Evolutionary conservation across 2,329 filamentous ascomycete species (phyloP).

Genomic region (Lasiodiplodia sp.): DNA sequence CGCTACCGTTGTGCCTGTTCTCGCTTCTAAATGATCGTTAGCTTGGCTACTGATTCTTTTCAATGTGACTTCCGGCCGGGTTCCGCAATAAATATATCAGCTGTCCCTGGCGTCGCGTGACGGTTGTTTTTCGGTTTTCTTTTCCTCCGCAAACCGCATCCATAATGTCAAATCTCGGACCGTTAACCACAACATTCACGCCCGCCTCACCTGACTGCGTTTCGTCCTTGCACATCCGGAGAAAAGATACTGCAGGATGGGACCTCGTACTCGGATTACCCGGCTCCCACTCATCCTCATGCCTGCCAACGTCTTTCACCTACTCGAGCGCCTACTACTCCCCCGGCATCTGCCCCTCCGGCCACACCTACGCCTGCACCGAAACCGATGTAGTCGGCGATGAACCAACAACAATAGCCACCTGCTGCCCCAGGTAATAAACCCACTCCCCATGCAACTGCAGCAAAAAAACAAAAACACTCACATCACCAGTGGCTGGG

Average conservation of each 20-base stretch:
- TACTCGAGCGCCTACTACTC: background rate
- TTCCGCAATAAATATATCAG: too few relatives aligned
- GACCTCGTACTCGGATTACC: background rate
- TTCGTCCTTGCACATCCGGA: background rate
- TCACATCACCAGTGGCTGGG: too few relatives aligned
- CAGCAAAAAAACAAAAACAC: too few relatives aligned
- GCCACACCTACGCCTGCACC: background rate
- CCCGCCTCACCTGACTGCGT: background rate
- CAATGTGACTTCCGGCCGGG: too few relatives aligned
- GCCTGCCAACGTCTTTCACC: background rate
- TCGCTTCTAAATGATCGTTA: too few relatives aligned
- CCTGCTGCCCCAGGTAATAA: slow-evolving; percentile 5
- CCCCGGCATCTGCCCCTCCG: background rate
- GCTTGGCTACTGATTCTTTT: too few relatives aligned
- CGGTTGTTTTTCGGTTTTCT: too few relatives aligned
- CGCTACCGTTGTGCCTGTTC: too few relatives aligned
- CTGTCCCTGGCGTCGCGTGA: too few relatives aligned
- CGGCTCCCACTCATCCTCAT: background rate
- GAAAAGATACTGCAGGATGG: background rate
- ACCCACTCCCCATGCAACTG: background rate
- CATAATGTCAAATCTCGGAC: background rate
- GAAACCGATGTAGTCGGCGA: background rate
- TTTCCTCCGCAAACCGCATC: background rate
- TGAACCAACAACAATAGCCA: background rate
- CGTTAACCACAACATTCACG: background rate